Evolutionary conservation across 805 yeast species (phyloP).

Genomic region (Pichia pseudocactophila): DNA sequence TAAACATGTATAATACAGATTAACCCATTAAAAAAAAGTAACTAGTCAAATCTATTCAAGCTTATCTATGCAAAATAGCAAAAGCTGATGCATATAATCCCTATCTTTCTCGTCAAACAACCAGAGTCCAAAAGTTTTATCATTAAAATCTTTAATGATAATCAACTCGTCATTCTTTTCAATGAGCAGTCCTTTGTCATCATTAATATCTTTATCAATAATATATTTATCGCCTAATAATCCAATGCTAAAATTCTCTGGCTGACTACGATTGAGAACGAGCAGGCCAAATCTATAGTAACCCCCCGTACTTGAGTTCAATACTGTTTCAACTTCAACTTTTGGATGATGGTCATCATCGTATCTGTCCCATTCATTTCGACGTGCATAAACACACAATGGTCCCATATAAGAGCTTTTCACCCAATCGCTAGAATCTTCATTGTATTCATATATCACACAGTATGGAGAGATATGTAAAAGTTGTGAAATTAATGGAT

Average conservation of each 20-base stretch:
- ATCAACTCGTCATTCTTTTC: conserved; percentile 63
- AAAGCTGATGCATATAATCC: conserved; percentile 41
- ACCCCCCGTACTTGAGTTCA: conserved; percentile 27
- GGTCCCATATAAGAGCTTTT: conserved; percentile 66
- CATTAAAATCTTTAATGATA: conserved; percentile 57
- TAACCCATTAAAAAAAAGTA: no score
- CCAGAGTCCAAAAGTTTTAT: conserved; percentile 74
- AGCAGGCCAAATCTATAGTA: conserved; percentile 58
- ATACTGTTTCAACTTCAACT: conserved; percentile 21
- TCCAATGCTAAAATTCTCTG: conserved; percentile 67
- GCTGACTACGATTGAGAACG: conserved; percentile 56
- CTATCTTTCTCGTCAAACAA: conserved; percentile 62
- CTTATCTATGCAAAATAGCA: conserved; percentile 23
- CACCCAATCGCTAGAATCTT: conserved; percentile 51
- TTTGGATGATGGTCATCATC: conserved; percentile 5
- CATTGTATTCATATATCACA: conserved; percentile 57
- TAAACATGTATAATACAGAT: neutral
- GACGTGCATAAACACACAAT: conserved; percentile 42
- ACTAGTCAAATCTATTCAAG: neutral
- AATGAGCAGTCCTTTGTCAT: conserved; percentile 43
- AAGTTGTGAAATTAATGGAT: conserved; percentile 59
- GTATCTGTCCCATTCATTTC: conserved; percentile 6
- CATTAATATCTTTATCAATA: conserved; percentile 18
- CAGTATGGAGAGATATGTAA: conserved; percentile 64
- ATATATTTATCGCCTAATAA: conserved; percentile 44